These are phyloP conservation scores for Xanthoconium separans DNA, from an alignment of 1,284 basidiomycete genomes.

Conservation along the genomic window DNA sequence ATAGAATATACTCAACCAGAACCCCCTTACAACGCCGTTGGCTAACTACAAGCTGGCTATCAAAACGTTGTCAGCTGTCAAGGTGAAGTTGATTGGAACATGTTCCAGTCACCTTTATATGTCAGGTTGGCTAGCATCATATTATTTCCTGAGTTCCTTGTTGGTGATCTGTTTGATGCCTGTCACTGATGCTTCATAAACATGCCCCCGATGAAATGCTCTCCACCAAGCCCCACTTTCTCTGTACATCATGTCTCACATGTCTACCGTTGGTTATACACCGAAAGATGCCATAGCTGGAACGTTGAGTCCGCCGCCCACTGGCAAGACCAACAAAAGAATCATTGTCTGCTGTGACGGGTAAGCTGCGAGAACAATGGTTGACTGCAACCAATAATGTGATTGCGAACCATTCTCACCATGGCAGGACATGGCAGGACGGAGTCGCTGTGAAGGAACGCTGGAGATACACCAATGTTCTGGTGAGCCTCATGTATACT, in stretches of 20 bases:
- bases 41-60: too few species aligned
- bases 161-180: conserved; percentile 1
- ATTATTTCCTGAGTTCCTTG: not conserved
- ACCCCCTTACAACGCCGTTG: too few species aligned
- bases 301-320: not conserved
- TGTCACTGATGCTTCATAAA: conserved; percentile 16
- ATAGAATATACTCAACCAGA: too few species aligned
- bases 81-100: too few species aligned
- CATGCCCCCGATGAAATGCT: conserved; percentile 3
- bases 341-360: conserved; percentile 73
- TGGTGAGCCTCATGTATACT: conserved; percentile 40
- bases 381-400: not conserved
- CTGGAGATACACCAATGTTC: conserved; percentile 61
- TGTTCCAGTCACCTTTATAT: too few species aligned
- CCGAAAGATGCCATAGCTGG: not conserved
- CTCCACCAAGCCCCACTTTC: too few species aligned
- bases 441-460: conserved; percentile 46
- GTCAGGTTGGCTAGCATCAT: not conserved
- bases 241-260: conserved; percentile 12
- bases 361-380: conserved; percentile 35
- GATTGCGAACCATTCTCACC: not conserved
- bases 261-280: not conserved
- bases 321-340: conserved; percentile 44
- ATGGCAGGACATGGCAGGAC: conserved; percentile 39
- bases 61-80: not conserved